Evolutionary conservation across 2,329 filamentous ascomycete species (phyloP), one percentile per base, ranked within the genome.

Genomic region (Diplocarpon rosae): DNA sequence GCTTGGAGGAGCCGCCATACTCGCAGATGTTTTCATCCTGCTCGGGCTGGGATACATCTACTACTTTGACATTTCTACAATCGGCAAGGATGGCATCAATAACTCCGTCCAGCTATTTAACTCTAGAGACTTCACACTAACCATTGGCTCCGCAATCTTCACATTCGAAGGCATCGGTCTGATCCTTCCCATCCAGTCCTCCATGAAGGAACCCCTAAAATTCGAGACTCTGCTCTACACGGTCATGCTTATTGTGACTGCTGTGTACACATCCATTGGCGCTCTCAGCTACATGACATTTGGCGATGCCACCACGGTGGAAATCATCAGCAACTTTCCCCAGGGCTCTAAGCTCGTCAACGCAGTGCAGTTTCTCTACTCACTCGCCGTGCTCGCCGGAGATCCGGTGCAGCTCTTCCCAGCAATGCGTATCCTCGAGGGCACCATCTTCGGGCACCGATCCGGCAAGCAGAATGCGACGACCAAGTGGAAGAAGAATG

Each of bases 401-500:
- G 96, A 89, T 0, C 92, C 90, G 5, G 70, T 96, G 48, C 92
- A 96, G 61, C 86, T 96, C 54, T 96, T 95, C 71, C 90, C 90
- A 0, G 90, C 90, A 30, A 95, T 96, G 58, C 83, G 90, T 59
- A 96, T 95, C 60, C 85, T 85, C 37, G 88, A 93, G 66, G 93
- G 92, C 55, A 85, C 85, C 52, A 71, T 95, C 7, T 96, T 95
- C 65, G 92, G 84, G n/a, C 76, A 84, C 59, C 94, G 86, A 48
- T 52, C 52, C 3, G 88, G 90, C 56, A 96, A 96, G 66, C 93
- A 93, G 67, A 94, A 95, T 62, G 85, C 85, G 1, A 88, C 83
- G 61, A 93, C 95, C 69, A 96, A 96, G 69, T 96, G 90, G 90
- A 84, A 95, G 73, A 96, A 96, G 78, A 96, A 96, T 57, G 70